These are phyloP conservation scores for Olyra latifolia DNA, from an alignment of 176 grass and related monocot genomes.

Conservation along the genomic window DNA sequence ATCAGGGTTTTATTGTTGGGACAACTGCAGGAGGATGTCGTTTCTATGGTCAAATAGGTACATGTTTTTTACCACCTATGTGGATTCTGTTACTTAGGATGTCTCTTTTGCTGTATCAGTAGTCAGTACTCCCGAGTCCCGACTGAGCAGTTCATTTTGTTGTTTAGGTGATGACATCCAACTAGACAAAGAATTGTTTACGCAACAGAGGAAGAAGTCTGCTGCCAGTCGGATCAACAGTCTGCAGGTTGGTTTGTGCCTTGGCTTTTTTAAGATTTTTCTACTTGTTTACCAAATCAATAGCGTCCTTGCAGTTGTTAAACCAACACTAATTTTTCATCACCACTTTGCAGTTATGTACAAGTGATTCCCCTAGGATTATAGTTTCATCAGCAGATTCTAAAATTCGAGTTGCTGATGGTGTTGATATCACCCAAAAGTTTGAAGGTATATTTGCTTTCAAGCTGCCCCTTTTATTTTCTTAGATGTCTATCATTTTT, in stretches of 20 bases:
- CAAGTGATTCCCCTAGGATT: conserved; percentile 48
- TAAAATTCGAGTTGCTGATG: conserved; percentile 64
- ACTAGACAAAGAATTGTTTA: conserved; percentile 54
- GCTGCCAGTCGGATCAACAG: conserved; percentile 59
- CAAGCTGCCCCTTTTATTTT: neutral
- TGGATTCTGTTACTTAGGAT: conserved; percentile 16
- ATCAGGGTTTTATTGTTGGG: conserved; percentile 88
- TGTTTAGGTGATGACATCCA: conserved; percentile 60
- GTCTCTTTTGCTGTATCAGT: neutral
- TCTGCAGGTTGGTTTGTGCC: conserved; percentile 58
- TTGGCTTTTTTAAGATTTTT: conserved; percentile 13
- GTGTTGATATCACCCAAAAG: conserved; percentile 56
- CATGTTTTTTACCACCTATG: neutral
- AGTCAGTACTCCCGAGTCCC: neutral
- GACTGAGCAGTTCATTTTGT: neutral
- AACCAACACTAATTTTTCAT: conserved; percentile 26
- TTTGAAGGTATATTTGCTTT: conserved; percentile 56
- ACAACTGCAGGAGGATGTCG: conserved; percentile 66
- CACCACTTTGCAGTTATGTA: conserved; percentile 42
- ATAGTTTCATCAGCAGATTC: conserved; percentile 69
- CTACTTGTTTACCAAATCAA: neutral
- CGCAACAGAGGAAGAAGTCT: conserved; percentile 69
- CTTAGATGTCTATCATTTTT: neutral
- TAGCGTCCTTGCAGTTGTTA: neutral
- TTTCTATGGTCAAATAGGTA: conserved; percentile 78